These are phyloP conservation scores for Abortiporus biennis DNA, from an alignment of 1,284 basidiomycete genomes.

Conservation along the genomic window DNA sequence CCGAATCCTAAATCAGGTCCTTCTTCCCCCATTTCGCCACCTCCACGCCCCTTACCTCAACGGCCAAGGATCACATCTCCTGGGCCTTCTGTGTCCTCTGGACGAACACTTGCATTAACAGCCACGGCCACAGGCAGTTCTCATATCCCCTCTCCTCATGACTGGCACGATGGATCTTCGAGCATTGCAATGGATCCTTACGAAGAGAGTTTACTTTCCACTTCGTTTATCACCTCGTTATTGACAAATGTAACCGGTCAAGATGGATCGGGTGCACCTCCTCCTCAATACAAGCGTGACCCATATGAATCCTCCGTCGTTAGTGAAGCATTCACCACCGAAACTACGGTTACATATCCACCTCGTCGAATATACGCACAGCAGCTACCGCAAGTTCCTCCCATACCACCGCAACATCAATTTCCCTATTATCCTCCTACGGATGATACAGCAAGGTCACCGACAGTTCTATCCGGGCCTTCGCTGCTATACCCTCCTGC, in stretches of 20 bases:
- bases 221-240: conserved; percentile 56
- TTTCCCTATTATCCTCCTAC: conserved; percentile 1
- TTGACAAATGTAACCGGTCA: conserved; percentile 23
- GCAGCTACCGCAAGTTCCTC: conserved; percentile 5
- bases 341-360: conserved; percentile 16
- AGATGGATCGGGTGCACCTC: conserved; percentile 8
- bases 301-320: conserved; percentile 18
- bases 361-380: conserved; percentile 9
- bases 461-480: background rate
- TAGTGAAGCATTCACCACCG: conserved; percentile 11
- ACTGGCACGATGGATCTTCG: conserved; percentile 60
- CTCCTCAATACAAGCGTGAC: conserved; percentile 28
- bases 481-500: background rate
- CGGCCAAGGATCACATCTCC: too few relatives aligned
- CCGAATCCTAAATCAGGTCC: background rate
- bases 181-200: conserved; percentile 46
- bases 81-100: background rate
- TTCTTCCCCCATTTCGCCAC: background rate
- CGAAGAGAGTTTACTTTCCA: conserved; percentile 53
- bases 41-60: background rate
- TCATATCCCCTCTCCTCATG: conserved; percentile 27
- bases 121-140: conserved; percentile 1
- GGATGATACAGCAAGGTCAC: background rate
- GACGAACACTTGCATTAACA: background rate
- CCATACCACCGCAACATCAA: background rate